phyloP scores from a whole-genome alignment of 345 rosid genomes.

The Nasturtium officinale region DNA sequence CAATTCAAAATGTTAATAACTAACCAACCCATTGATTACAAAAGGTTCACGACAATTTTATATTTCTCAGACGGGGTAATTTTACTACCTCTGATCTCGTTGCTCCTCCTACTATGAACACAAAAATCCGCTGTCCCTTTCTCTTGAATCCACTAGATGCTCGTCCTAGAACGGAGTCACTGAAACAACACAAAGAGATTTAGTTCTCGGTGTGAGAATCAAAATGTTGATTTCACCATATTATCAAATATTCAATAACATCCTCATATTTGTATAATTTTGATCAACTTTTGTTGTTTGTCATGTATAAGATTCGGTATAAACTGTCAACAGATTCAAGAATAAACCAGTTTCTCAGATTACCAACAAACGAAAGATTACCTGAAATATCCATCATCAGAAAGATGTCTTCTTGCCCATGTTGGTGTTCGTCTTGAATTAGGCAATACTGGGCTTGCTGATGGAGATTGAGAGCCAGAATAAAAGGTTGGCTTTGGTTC shows the following conservation, averaged over 20 bases:
- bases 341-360: not conserved
- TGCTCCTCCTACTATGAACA: slow-evolving; percentile 91
- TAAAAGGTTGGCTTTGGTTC: slow-evolving; percentile 83
- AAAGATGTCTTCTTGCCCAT: slow-evolving; percentile 59
- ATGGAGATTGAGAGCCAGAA: slow-evolving; percentile 55
- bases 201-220: too few species aligned
- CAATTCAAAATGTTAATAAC: slow-evolving; percentile 16
- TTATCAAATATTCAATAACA: too few species aligned
- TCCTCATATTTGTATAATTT: not conserved
- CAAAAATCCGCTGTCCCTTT: slow-evolving; percentile 80
- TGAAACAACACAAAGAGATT: slow-evolving; percentile 35
- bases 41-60: not conserved
- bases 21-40: not conserved
- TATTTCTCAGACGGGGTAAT: not conserved
- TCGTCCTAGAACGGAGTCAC: slow-evolving; percentile 78
- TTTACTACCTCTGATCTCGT: slow-evolving; percentile 89
- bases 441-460: slow-evolving; percentile 52
- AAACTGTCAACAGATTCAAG: not conserved
- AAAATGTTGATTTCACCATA: not conserved
- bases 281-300: not conserved
- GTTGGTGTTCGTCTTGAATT: slow-evolving; percentile 85
- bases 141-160: slow-evolving; percentile 77
- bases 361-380: slow-evolving; percentile 4
- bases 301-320: not conserved
- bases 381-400: slow-evolving; percentile 94